Evolutionary conservation across 2,329 filamentous ascomycete species (phyloP), one percentile per base, ranked within the genome.

Genomic region (Fusarium papillatum): DNA sequence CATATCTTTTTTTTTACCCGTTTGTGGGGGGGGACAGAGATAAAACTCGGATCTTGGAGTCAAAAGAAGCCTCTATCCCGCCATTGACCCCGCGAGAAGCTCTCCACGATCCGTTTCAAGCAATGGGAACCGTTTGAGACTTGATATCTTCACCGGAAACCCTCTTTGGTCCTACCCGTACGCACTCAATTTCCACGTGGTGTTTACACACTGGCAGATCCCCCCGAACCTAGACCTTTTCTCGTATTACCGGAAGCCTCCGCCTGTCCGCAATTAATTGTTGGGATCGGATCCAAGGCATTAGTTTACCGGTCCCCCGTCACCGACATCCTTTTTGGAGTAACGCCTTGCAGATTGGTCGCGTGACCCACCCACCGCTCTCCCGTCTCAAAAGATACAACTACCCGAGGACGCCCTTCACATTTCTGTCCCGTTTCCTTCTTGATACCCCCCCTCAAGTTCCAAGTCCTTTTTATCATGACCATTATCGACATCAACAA

Each of bases 401-500:
- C 60, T 68, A 68, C 64, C 41, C 63, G 48, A 39, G 53, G 31
- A 34, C 36, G 13, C 41, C 38, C 68, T 38, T 66, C 66, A 57
- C 69, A 68, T 59, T 63, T 55, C 39, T 26, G 34, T 64, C 68
- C 62, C 66, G 43, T 41, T 17, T 59, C 39, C 46, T 50, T 48
- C 9, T 64, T 57, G 31, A 68, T 60, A 69, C 57, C 46, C 46
- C 39, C n/a, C 46, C 24, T 38, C 39, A 46, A 46, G 66, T 62
- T 36, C 34, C 66, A 22, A 36, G 19, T 34, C 50, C 50, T 55
- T 19, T 53, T 53, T 66, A 78, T 72, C 68, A 94, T 94, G 92
- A 81, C 92, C 53, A 82, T 93, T 79, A 89, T 96, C 80, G 93
- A 96, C 83, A 92, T 87, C 73, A 89, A 85, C 75, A 94, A 94